phyloP scores from a whole-genome alignment of 2,329 filamentous ascomycete species.

The Pseudopithomyces chartarum region DNA sequence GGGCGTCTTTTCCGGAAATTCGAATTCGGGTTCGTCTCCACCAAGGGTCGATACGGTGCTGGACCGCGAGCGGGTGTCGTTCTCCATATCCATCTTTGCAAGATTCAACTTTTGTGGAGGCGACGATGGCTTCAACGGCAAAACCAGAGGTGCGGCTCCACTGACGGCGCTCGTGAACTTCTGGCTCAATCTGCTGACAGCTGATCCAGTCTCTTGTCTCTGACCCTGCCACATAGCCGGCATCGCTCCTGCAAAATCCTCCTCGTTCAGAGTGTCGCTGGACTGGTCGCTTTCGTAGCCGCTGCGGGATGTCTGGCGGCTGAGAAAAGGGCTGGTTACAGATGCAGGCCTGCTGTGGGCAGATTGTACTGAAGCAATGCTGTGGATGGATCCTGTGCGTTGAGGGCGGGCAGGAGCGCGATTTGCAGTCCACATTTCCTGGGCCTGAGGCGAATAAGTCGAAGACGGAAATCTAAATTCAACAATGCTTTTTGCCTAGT shows the following conservation, averaged over 20 bases:
- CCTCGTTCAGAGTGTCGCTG: constrained; percentile 34
- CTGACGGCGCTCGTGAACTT: constrained; percentile 23
- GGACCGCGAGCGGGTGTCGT: constrained; percentile 36
- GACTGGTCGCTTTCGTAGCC: constrained; percentile 41
- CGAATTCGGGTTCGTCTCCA: constrained; percentile 35
- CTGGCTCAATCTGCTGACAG: constrained; percentile 28
- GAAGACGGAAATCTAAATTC: constrained; percentile 3
- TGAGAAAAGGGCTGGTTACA: constrained; percentile 29
- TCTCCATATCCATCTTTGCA: constrained; percentile 24
- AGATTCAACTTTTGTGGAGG: background rate
- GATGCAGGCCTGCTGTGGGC: constrained; percentile 27
- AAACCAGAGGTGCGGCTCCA: constrained; percentile 3
- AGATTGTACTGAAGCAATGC: constrained; percentile 36
- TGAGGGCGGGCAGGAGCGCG: constrained; percentile 30
- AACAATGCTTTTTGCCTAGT: background rate
- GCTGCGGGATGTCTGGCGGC: constrained; percentile 18
- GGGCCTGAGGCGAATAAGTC: background rate
- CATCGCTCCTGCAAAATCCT: constrained; percentile 27
- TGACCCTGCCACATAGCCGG: constrained; percentile 35
- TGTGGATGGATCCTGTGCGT: constrained; percentile 38
- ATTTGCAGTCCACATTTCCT: constrained; percentile 41
- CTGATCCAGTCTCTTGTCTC: constrained; percentile 22
- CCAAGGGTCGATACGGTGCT: constrained; percentile 43
- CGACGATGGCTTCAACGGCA: constrained; percentile 14
- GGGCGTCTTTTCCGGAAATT: constrained; percentile 36